Percentiles rank a stretch among this genome's conserved stretches.
phyloP scores from a whole-genome alignment of 2,329 filamentous ascomycete species.

The Purpureocillium lavendulum region DNA sequence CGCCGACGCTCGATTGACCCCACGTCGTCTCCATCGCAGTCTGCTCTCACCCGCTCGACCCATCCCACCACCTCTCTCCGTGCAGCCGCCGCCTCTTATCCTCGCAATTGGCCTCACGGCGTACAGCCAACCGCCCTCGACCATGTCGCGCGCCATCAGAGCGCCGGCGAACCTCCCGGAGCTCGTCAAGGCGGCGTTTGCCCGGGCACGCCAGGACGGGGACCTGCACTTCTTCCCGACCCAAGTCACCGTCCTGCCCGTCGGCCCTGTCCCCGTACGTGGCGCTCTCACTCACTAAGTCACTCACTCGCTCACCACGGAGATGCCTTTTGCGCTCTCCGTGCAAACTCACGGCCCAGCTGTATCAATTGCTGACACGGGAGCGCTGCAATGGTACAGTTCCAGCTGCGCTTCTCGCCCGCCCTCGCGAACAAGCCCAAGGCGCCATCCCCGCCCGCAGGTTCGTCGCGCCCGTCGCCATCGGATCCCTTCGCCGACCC shows the following conservation, averaged over 20 bases:
- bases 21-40: too few relatives aligned
- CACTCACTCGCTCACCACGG: too few relatives aligned
- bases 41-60: too few relatives aligned
- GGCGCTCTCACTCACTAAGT: too few relatives aligned
- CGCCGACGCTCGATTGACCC: too few relatives aligned
- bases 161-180: conserved; percentile 39
- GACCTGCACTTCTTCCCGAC: conserved; percentile 48
- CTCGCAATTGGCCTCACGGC: too few relatives aligned
- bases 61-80: too few relatives aligned
- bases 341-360: too few relatives aligned
- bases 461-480: conserved; percentile 5
- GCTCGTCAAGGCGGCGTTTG: conserved; percentile 41
- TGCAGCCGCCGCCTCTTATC: too few relatives aligned
- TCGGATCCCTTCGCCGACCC: conserved; percentile 59
- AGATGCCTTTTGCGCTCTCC: too few relatives aligned
- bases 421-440: conserved; percentile 60
- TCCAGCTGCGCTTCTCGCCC: conserved; percentile 65
- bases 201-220: conserved; percentile 35
- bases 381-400: conserved; percentile 35
- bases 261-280: conserved; percentile 34
- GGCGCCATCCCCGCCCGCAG: conserved; percentile 17
- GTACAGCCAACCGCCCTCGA: too few relatives aligned
- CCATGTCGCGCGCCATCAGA: conserved; percentile 15
- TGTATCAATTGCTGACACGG: background rate
- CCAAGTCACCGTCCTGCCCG: conserved; percentile 38